A percentile compares a stretch with the other conserved stretches of the same genome.
Evolutionary conservation across 306 rosid genomes (phyloP).

Genomic region (Ochetophila trinervis): DNA sequence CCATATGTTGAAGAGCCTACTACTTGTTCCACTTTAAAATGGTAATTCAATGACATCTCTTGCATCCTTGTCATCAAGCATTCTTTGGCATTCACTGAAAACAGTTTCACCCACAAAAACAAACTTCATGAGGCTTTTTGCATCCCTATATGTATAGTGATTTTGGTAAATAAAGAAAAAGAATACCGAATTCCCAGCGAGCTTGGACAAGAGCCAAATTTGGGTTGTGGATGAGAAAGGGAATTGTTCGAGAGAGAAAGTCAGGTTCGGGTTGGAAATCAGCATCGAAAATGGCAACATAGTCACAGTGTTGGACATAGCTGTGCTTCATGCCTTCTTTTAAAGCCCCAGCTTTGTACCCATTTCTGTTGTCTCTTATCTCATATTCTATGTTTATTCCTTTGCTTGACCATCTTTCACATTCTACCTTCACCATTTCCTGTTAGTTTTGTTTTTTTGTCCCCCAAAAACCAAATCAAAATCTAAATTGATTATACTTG

Average conservation of each 20-base stretch:
- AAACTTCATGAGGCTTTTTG: not conserved
- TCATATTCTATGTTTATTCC: constrained; percentile 56
- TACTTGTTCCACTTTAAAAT: constrained; percentile 75
- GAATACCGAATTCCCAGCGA: constrained; percentile 65
- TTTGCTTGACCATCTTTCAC: constrained; percentile 66
- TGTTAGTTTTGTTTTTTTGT: constrained; percentile 15
- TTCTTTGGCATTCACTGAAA: constrained; percentile 60
- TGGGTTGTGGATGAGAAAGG: constrained; percentile 53
- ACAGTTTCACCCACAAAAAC: not conserved
- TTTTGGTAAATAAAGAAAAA: not conserved
- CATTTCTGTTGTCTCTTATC: constrained; percentile 47
- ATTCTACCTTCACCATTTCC: constrained; percentile 61
- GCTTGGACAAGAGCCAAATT: constrained; percentile 60
- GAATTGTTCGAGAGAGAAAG: constrained; percentile 54
- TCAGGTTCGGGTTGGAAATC: constrained; percentile 63
- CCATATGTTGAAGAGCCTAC: constrained; percentile 75
- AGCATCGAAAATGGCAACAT: constrained; percentile 60
- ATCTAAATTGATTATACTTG: not conserved
- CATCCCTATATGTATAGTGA: not conserved
- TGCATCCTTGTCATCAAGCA: constrained; percentile 72
- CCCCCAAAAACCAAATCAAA: not conserved
- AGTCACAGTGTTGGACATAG: constrained; percentile 58
- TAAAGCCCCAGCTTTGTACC: constrained; percentile 64
- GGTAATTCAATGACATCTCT: constrained; percentile 74
- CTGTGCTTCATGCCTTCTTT: constrained; percentile 57